phyloP scores from a whole-genome alignment of 148 eudicot genomes.

The Gaultheria prostrata region DNA sequence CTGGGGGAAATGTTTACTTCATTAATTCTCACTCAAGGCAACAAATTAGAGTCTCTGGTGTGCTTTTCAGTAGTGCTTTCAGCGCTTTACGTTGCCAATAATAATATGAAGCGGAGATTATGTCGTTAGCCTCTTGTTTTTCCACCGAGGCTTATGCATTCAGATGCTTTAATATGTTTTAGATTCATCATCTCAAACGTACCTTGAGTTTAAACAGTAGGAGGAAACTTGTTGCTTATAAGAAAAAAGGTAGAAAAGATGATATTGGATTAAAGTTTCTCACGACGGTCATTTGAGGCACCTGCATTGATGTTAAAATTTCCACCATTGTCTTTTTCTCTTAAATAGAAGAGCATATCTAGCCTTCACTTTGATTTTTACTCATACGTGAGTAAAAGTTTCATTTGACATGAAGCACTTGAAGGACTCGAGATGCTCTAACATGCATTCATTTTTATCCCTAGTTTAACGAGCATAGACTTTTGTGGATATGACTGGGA shows the following conservation, averaged over 20 bases:
- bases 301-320: neutral
- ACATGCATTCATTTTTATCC: too few species aligned
- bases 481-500: too few species aligned
- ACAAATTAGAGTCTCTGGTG: conserved; percentile 36
- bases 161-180: conserved; percentile 21
- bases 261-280: neutral
- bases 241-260: neutral
- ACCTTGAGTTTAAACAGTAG: too few species aligned
- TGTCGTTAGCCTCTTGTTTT: conserved; percentile 15
- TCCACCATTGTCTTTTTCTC: neutral
- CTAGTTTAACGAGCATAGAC: too few species aligned
- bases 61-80: conserved; percentile 15
- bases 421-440: too few species aligned
- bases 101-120: conserved; percentile 17
- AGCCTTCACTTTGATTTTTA: too few species aligned
- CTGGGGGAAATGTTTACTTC: neutral
- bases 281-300: neutral
- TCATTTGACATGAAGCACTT: too few species aligned
- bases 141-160: conserved; percentile 12
- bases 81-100: conserved; percentile 36
- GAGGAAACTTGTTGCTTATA: neutral
- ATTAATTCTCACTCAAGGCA: conserved; percentile 12
- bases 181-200: neutral
- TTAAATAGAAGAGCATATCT: too few species aligned
- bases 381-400: too few species aligned